Base-by-base conservation (phyloP, 148 eudicot species). In the Spergularia bocconei region DNA sequence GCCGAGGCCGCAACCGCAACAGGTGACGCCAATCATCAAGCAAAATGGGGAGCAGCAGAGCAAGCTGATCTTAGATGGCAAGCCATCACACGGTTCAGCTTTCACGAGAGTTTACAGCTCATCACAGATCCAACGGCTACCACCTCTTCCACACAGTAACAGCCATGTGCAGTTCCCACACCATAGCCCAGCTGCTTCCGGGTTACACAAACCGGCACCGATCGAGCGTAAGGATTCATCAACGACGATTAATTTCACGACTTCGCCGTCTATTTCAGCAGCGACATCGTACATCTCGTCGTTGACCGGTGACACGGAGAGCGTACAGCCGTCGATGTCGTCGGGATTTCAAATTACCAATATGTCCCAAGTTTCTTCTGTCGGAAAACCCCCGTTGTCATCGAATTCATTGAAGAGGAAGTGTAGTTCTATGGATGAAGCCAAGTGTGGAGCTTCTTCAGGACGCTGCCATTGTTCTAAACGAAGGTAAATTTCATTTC, bases 391-490 rank as follows among this genome's bases (percentile, higher is more conserved):
- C 19, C 87, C 92, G 39, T 72, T 87, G 44, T 88, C 95, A 0
- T 79, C 87, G 13, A 83, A 87, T 11, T 83, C 91, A 36, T 63
- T 87, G 33, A 93, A 93, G 81, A 75, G 98, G 76, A 91, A 91
- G 89, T 93, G 98, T 61, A 82, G 78, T 17, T 93, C 97, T 4
- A 74, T 85, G 79, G 95, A 90, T 56, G 95, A 90, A 41, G 21
- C 78, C 16, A 91, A 89, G 81, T 93, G 95, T 73, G 89, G 81
- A 7, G 89, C 69, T 48, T 78, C 97, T 52, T 85, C 94, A 23
- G 86, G 85, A 0, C 90, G 95, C 11, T 93, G 98, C 84, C 98
- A 91, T 74, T 93, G 97, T 67, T 90, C 98, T 1, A 93, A 93
- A 75, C 88, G 91, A 88, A 93, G 93, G 98, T 93, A 74, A 2